Percentiles rank a stretch among this genome's conserved stretches.
Evolutionary conservation across 768 basidiomycete genomes (phyloP).

Genomic region (Boletus rubescentipes): DNA sequence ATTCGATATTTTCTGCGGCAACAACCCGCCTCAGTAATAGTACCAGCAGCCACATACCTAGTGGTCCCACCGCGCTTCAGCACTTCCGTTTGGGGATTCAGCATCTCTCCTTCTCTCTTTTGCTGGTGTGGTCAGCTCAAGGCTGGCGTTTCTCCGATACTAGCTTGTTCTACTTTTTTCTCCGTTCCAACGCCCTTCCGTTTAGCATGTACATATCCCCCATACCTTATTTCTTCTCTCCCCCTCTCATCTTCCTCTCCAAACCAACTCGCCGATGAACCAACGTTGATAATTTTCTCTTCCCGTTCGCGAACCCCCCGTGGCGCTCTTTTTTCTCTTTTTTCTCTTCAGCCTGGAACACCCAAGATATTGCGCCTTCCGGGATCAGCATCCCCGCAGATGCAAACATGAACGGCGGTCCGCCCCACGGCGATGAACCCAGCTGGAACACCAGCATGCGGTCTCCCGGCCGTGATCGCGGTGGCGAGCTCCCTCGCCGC

Average conservation of each 20-base stretch:
- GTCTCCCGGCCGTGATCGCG: conserved; percentile 40
- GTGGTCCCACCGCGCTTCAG: conserved; percentile 33
- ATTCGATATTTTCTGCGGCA: conserved; percentile 42
- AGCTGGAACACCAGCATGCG: conserved; percentile 50
- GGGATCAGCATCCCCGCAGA: conserved; percentile 74
- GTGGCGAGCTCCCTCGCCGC: conserved; percentile 56
- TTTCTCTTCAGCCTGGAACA: conserved; percentile 70
- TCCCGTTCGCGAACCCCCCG: conserved; percentile 27
- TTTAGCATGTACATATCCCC: conserved; percentile 2
- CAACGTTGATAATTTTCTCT: conserved; percentile 44
- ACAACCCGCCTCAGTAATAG: conserved; percentile 32
- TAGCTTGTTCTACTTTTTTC: conserved; percentile 9
- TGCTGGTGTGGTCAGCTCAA: too few relatives aligned
- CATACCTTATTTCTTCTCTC: conserved; percentile 20
- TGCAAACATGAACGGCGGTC: conserved; percentile 43
- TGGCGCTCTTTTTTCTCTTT: conserved; percentile 5
- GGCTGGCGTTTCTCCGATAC: too few relatives aligned
- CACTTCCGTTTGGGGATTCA: conserved; percentile 18
- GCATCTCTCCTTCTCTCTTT: too few relatives aligned
- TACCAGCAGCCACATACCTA: conserved; percentile 27
- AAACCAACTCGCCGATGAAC: conserved; percentile 33
- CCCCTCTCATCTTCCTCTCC: conserved; percentile 20
- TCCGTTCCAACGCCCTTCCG: conserved; percentile 13
- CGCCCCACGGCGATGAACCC: conserved; percentile 51
- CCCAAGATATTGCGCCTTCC: conserved; percentile 76